Evolutionary conservation across 805 yeast species (phyloP), one percentile per base, ranked within the genome.

Genomic region (Candida coquimbonensis): DNA sequence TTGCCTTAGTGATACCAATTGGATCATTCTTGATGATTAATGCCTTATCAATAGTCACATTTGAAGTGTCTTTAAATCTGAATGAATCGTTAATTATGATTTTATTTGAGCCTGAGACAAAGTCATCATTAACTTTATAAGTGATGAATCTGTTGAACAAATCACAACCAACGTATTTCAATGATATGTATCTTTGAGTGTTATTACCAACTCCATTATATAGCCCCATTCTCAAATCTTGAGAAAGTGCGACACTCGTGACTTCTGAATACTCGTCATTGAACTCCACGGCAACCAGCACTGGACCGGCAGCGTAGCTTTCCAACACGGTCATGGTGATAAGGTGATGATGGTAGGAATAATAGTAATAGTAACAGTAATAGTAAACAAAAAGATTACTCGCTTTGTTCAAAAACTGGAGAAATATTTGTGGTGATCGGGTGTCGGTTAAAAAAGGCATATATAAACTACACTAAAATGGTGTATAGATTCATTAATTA

Each of bases 41-140:
- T 7, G 52, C 60, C 13, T 38, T 43, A 19, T 55, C 57, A 17
- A 53, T 42, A 2, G 63, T 57, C 13, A 53, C 49, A 16, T 50
- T 53, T 7, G 43, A 37, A 11, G 2, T 31, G 14, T 46, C 44
- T 12, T 46, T 47, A 21, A 56, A 56, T 8, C 57, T 31, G 9
- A 36, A 26, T 2, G 42, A 6, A 29, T 51, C 54, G 25, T 32
- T 36, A 9, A 51, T 25, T 8, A 38, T 14, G 6, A 49, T 24
- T 26, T 16, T 40, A 12, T 47, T 26, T 3, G 45, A 24, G 5
- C 56, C 60, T 1, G 48, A 44, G 3, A 53, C 29, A 4, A 26
- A 11, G 2, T 25, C 13, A 14, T 46, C 37, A 5, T 27, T 38
- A 13, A 56, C 51, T 35, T 32, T 36, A 38, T 47, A 44, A 13